Percentiles rank a stretch among this genome's conserved stretches.
phyloP scores from a whole-genome alignment of 1,284 basidiomycete species.

The Somion occarium region DNA sequence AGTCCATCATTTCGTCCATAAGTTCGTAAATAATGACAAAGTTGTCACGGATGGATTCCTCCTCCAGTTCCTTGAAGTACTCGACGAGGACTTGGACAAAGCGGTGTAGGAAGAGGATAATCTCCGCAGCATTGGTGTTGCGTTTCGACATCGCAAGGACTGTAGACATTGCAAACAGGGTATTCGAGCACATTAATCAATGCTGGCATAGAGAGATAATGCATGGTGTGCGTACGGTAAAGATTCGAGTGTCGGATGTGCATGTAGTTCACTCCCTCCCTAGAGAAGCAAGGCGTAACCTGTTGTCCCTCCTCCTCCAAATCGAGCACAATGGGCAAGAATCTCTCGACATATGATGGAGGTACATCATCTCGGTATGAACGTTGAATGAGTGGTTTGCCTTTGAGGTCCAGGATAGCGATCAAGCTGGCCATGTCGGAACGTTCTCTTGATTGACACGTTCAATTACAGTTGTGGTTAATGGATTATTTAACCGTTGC shows the following conservation, averaged over 20 bases:
- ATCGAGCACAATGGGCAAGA: slow-evolving; percentile 92
- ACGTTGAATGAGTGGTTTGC: slow-evolving; percentile 97
- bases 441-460: not conserved
- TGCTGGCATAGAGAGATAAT: not conserved
- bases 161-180: slow-evolving; percentile 27
- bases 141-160: slow-evolving; percentile 95
- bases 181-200: not conserved
- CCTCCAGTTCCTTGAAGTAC: slow-evolving; percentile 99
- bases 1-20: slow-evolving; percentile 99
- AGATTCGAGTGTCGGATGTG: slow-evolving; percentile 98
- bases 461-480: not conserved
- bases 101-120: slow-evolving; percentile 95
- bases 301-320: slow-evolving; percentile 97
- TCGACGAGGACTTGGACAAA: slow-evolving; percentile 88
- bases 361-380: slow-evolving; percentile 97
- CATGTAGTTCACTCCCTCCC: slow-evolving; percentile 95
- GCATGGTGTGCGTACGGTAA: slow-evolving; percentile 65
- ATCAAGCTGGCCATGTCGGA: slow-evolving; percentile 59
- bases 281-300: slow-evolving; percentile 93
- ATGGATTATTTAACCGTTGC: too few relatives aligned
- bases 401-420: slow-evolving; percentile 97
- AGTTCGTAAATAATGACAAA: slow-evolving; percentile 98
- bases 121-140: slow-evolving; percentile 95
- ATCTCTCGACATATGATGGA: slow-evolving; percentile 84
- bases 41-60: slow-evolving; percentile 98